A percentile compares a stretch with the other conserved stretches of the same genome.
These are phyloP conservation scores for Ophiosphaerella korrae DNA, from an alignment of 2,329 filamentous ascomycete species.

Conservation along the genomic window DNA sequence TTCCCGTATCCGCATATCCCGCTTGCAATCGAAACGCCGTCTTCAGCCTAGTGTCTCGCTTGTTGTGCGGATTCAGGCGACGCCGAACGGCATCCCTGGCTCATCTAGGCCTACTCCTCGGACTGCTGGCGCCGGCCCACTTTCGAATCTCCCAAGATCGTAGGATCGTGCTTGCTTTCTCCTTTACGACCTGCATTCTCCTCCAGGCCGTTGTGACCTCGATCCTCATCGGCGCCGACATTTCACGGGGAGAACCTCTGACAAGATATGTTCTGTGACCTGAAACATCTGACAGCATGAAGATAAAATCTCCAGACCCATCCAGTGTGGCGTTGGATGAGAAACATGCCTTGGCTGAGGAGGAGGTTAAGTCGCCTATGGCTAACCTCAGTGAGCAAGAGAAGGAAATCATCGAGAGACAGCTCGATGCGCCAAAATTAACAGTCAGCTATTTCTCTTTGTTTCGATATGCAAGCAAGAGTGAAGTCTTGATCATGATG, in stretches of 20 bases:
- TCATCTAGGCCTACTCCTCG: neutral
- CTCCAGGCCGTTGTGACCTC: neutral
- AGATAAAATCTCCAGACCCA: conserved; percentile 13
- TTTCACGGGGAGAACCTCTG: neutral
- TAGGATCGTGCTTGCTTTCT: conserved; percentile 1
- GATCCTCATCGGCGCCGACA: conserved; percentile 2
- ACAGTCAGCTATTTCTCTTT: conserved; percentile 53
- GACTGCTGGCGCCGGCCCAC: neutral
- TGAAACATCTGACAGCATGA: conserved; percentile 10
- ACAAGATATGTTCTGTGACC: conserved; percentile 12
- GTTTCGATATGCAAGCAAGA: conserved; percentile 53
- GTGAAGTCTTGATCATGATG: conserved; percentile 48
- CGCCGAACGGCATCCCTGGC: conserved; percentile 1
- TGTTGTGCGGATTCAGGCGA: neutral
- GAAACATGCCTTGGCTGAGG: conserved; percentile 27
- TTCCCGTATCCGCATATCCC: neutral
- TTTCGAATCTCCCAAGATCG: neutral
- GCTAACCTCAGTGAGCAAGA: conserved; percentile 38
- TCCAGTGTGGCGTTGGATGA: conserved; percentile 25
- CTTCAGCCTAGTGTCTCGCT: conserved; percentile 1
- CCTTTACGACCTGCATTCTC: conserved; percentile 2
- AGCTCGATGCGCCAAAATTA: conserved; percentile 50
- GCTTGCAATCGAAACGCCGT: neutral
- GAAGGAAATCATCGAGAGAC: conserved; percentile 44
- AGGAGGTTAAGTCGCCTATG: conserved; percentile 28